phyloP scores from a whole-genome alignment of 257 asterid genomes.

The Nicotiana tabacum region DNA sequence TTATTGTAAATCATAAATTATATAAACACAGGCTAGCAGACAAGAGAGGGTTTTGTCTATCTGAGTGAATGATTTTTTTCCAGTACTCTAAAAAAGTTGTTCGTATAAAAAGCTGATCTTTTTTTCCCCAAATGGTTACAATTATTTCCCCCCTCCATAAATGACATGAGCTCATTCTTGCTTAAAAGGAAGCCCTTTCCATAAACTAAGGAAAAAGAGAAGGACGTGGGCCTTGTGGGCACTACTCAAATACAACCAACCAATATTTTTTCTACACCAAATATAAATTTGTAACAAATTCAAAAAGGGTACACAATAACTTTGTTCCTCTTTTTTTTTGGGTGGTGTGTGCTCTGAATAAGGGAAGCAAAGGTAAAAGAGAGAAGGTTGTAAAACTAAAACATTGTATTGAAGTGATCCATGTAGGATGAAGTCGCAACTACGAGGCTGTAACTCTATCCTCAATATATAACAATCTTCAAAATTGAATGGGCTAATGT shows the following conservation, averaged over 20 bases:
- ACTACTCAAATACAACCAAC: neutral
- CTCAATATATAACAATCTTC: neutral
- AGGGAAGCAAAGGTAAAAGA: neutral
- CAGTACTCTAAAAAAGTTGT: neutral
- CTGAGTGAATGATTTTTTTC: neutral
- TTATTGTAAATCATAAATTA: neutral
- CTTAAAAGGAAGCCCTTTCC: neutral
- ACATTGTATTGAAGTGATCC: too few species aligned
- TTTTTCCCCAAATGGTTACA: neutral
- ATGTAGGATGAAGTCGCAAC: too few species aligned
- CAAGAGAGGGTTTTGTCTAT: neutral
- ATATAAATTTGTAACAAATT: neutral
- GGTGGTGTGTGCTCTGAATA: neutral
- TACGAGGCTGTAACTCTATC: too few species aligned
- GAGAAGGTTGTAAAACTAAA: too few species aligned
- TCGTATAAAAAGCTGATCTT: neutral
- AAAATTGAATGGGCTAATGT: neutral
- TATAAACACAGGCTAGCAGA: slow-evolving; percentile 5
- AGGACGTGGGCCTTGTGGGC: neutral
- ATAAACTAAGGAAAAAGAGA: slow-evolving; percentile 1
- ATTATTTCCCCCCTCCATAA: neutral
- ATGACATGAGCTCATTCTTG: slow-evolving; percentile 1
- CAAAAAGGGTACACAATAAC: neutral
- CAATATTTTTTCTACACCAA: neutral
- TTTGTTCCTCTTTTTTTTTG: neutral